Percentiles rank a stretch among this genome's conserved stretches.
Conservation (phyloP, 2,329 filamentous ascomycete genomes). For the Thermothelomyces thermophilus region DNA sequence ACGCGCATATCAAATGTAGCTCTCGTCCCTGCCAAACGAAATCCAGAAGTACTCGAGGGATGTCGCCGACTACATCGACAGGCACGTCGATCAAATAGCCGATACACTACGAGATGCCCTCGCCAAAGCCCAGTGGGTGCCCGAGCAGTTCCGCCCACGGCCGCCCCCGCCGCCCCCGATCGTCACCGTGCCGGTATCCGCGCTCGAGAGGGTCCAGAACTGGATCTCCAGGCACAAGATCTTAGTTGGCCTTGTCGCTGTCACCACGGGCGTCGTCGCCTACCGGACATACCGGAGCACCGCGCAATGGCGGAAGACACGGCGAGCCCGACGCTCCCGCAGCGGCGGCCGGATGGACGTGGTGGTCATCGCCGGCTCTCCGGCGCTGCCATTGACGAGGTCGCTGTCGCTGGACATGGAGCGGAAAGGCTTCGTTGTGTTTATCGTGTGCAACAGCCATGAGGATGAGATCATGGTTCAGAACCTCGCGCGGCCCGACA, state of each 20-base stretch:
- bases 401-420: constrained; percentile 83
- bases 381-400: constrained; percentile 73
- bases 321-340: constrained; percentile 69
- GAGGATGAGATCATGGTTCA: constrained; percentile 80
- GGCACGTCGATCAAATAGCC: constrained; percentile 71
- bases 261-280: constrained; percentile 61
- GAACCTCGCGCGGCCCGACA: constrained; percentile 69
- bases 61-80: constrained; percentile 74
- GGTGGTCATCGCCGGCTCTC: constrained; percentile 79
- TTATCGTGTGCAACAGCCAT: constrained; percentile 75
- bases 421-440: constrained; percentile 86
- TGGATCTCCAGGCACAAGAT: constrained; percentile 72
- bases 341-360: constrained; percentile 88
- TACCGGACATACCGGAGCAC: constrained; percentile 46
- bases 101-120: constrained; percentile 62
- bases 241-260: constrained; percentile 62
- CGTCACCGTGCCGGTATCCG: constrained; percentile 27
- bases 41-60: constrained; percentile 64
- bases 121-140: constrained; percentile 64
- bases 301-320: constrained; percentile 56
- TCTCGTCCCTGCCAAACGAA: constrained; percentile 52
- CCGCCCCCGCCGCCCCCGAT: constrained; percentile 42
- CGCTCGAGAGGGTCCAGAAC: constrained; percentile 52
- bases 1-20: constrained; percentile 29
- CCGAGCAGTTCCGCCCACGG: constrained; percentile 56